These are phyloP conservation scores for Delonix regia DNA, from an alignment of 306 rosid species.

Conservation along the genomic window DNA sequence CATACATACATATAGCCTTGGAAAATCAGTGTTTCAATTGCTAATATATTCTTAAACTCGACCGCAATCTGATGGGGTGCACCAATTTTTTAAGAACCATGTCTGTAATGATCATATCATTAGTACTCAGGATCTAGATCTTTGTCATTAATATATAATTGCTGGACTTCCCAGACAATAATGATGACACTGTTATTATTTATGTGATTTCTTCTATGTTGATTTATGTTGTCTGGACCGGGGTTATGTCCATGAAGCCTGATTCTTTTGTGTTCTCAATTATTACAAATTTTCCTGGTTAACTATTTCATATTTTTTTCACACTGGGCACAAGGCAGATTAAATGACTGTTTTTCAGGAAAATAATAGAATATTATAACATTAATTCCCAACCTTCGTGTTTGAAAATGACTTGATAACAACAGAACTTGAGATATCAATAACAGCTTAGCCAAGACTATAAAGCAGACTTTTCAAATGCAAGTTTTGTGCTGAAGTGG, in stretches of 20 bases:
- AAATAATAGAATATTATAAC: too few species aligned
- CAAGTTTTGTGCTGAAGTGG: conserved; percentile 13
- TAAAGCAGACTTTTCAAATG: background rate
- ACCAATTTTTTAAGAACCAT: conserved; percentile 15
- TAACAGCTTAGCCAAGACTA: background rate
- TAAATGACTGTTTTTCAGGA: too few species aligned
- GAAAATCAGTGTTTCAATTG: background rate
- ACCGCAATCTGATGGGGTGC: background rate
- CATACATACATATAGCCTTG: too few species aligned
- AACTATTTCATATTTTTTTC: background rate
- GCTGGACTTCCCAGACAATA: background rate
- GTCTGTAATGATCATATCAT: background rate
- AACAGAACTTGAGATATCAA: conserved; percentile 10
- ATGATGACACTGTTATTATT: background rate
- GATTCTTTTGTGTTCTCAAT: background rate
- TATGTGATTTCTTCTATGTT: conserved; percentile 28
- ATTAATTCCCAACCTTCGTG: background rate
- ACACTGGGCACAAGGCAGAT: too few species aligned
- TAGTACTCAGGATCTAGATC: conserved; percentile 1
- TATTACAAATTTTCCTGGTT: background rate
- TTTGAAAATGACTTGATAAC: background rate
- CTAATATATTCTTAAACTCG: background rate
- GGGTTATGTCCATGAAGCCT: conserved; percentile 8
- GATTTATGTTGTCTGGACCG: background rate
- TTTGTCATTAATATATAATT: background rate